Base-by-base conservation (phyloP, 768 basidiomycete genomes). In the Pholiota molesta region DNA sequence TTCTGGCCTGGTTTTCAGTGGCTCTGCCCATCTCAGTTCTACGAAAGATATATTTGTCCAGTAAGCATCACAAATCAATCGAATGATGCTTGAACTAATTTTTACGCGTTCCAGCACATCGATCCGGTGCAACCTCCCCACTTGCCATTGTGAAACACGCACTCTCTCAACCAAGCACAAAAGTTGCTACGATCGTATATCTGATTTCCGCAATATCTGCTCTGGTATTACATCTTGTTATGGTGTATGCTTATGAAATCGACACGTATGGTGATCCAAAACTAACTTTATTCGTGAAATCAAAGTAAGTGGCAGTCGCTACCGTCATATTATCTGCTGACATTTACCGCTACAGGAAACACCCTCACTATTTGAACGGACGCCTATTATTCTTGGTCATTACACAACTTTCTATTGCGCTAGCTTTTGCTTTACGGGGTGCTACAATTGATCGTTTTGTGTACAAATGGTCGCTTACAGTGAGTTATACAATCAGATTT, bases 321-420 rank as follows among this genome's bases (percentile, higher is more conserved):
- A 54, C n/a, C 55, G 19, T 17, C 23, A 26, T 5, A 28, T 21
- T 26, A 9, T 14, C n/a, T 26, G 47, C 19, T 49, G 47, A 49
- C 23, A 26, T 26, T 26, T 14, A 23, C 35, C 11, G 1, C 47
- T 10, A 49, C 47, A 91, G 90, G 68, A 91, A 89, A 73, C 89
- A 92, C 62, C 90, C 89, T 0, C 84, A 85, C 64, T 87, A 91
- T 67, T 77, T 92, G 21, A 91, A 91, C 57, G 89, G 89, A 1
- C 83, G 84, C 17, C 74, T 90, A 5, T 64, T 92, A 8, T 90
- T 89, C 68, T 70, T 91, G 17, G 56, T 85, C 26, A 65, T 83
- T 52, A 80, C 85, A 0, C 90, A 92, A 68, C 10, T 79, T 2
- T 74, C 75, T 44, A 67, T 82, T 9, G 84, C 85, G 0, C 45